Percentiles rank a stretch among this genome's conserved stretches.
These are phyloP conservation scores for Quercus lobata DNA, from an alignment of 331 rosid species.

Conservation along the genomic window DNA sequence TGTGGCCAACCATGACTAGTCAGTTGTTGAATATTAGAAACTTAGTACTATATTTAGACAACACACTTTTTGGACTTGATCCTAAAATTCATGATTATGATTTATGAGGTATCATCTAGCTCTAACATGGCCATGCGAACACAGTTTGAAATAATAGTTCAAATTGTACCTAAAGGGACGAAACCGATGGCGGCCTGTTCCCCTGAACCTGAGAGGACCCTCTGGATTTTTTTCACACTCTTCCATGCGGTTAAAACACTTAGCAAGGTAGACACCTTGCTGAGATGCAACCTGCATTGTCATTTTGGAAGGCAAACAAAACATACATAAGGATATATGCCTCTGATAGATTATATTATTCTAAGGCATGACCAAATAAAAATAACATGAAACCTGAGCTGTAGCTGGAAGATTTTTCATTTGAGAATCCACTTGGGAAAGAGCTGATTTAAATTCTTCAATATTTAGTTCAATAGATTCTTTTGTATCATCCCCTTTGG, in stretches of 20 bases:
- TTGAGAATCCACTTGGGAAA: slow-evolving; percentile 90
- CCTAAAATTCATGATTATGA: not conserved
- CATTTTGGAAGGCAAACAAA: slow-evolving; percentile 17
- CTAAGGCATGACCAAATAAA: not conserved
- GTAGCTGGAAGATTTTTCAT: slow-evolving; percentile 97
- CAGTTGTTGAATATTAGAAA: no score
- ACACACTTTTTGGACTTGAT: not conserved
- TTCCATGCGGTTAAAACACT: slow-evolving; percentile 84
- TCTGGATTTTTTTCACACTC: slow-evolving; percentile 70
- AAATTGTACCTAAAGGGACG: slow-evolving; percentile 72
- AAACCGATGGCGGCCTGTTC: slow-evolving; percentile 91
- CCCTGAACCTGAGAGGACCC: slow-evolving; percentile 96
- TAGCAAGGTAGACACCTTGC: slow-evolving; percentile 83
- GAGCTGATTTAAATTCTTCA: slow-evolving; percentile 70
- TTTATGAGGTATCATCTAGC: not conserved
- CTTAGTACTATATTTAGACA: not conserved
- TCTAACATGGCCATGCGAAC: not conserved
- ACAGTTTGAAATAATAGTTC: not conserved
- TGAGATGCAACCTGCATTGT: slow-evolving; percentile 84
- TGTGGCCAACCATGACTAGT: no score
- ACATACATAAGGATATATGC: slow-evolving; percentile 1
- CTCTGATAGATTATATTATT: not conserved
- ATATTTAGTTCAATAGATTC: slow-evolving; percentile 60
- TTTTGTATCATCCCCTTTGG: slow-evolving; percentile 50
- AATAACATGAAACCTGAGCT: slow-evolving; percentile 60